Evolutionary conservation across 768 basidiomycete species (phyloP).

Genomic region (Baorangia bicolor): DNA sequence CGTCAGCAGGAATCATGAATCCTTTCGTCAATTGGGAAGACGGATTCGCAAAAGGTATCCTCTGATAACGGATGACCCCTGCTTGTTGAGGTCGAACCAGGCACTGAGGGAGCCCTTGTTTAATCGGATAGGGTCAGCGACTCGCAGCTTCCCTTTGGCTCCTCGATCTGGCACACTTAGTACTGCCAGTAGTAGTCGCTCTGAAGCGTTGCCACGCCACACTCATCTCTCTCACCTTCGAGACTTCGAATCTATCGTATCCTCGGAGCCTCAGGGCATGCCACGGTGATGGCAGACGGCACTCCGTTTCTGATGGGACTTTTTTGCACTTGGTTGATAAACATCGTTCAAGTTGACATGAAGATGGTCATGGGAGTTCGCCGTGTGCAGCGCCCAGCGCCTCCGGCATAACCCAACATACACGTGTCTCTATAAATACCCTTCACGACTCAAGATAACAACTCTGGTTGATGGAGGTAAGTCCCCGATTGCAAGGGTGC

Average conservation of each 20-base stretch:
- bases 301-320: constrained; percentile 1
- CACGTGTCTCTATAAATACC: not conserved
- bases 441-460: not conserved
- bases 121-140: not conserved
- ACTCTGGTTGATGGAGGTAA: not conserved
- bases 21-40: not conserved
- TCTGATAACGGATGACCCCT: not conserved
- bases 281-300: not conserved
- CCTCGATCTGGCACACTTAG: not conserved
- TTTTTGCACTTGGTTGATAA: not conserved
- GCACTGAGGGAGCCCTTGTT: not conserved
- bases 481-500: not conserved
- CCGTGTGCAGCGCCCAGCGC: not conserved
- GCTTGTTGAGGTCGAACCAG: not conserved
- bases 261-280: not conserved
- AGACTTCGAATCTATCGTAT: not conserved
- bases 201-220: not conserved
- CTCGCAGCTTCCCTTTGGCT: not conserved
- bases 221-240: not conserved
- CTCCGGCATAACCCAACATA: not conserved
- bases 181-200: too few relatives aligned
- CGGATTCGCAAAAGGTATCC: not conserved
- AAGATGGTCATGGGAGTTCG: not conserved
- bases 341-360: not conserved
- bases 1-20: not conserved